Evolutionary conservation across 495 filamentous ascomycete genomes (phyloP).

Genomic region (Aspergillus kassunensis): DNA sequence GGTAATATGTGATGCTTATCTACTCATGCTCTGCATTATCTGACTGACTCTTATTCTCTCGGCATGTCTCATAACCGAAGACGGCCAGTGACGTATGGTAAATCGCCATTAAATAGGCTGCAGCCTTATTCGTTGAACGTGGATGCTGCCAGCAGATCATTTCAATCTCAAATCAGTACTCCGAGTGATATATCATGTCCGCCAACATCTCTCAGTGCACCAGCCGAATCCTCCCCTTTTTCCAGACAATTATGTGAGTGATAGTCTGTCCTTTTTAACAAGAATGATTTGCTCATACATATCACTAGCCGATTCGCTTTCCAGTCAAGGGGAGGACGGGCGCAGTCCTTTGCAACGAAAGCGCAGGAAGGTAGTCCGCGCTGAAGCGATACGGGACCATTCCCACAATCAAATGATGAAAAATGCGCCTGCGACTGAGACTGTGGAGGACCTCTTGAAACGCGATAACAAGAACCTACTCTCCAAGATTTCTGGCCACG

Average conservation of each 20-base stretch:
- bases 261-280: not conserved
- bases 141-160: not conserved
- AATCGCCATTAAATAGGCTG: not conserved
- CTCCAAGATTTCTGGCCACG: not conserved
- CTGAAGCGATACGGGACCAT: not conserved
- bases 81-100: slow-evolving; percentile 16
- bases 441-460: not conserved
- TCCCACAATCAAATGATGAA: not conserved
- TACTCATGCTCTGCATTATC: not conserved
- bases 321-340: not conserved
- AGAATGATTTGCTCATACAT: not conserved
- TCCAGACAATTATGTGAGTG: slow-evolving; percentile 4
- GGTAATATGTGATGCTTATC: not conserved
- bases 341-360: slow-evolving; percentile 6
- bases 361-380: not conserved
- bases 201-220: not conserved
- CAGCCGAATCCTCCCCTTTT: too few relatives aligned
- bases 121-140: not conserved
- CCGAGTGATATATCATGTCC: not conserved
- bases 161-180: not conserved
- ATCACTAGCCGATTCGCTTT: not conserved
- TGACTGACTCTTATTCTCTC: not conserved
- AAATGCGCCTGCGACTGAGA: not conserved
- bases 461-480: not conserved
- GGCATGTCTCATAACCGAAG: slow-evolving; percentile 12